phyloP scores from a whole-genome alignment of 345 rosid species.

The Dovyalis caffra region DNA sequence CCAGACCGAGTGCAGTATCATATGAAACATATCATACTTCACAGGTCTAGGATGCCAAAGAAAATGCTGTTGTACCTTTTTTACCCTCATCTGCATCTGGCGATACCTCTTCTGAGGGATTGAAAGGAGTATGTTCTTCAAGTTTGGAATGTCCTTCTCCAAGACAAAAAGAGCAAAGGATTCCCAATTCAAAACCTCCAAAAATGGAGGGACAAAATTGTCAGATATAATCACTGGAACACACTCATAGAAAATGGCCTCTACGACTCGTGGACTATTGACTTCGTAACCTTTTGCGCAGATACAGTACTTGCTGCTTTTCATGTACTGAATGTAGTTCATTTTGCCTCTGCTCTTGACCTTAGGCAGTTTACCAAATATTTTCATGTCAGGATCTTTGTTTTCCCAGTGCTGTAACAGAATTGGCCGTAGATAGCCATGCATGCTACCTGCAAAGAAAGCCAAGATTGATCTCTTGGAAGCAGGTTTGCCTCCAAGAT shows the following conservation, averaged over 20 bases:
- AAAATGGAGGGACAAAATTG: conserved; percentile 87
- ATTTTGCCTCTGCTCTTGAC: conserved; percentile 58
- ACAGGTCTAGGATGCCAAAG: conserved; percentile 84
- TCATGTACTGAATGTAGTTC: conserved; percentile 72
- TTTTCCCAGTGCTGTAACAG: conserved; percentile 74
- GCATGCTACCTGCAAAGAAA: conserved; percentile 92
- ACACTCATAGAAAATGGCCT: conserved; percentile 81
- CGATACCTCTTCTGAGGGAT: conserved; percentile 53
- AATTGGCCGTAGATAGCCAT: conserved; percentile 79
- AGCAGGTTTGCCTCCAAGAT: conserved; percentile 66
- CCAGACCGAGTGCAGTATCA: conserved; percentile 95
- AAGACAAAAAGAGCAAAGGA: conserved; percentile 75
- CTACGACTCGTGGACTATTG: conserved; percentile 91
- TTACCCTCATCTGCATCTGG: conserved; percentile 74
- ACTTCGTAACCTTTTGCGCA: conserved; percentile 95
- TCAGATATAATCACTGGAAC: conserved; percentile 93
- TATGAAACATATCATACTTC: conserved; percentile 81
- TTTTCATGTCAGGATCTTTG: conserved; percentile 86
- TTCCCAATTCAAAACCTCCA: conserved; percentile 83
- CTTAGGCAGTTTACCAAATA: conserved; percentile 59
- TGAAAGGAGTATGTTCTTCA: conserved; percentile 72
- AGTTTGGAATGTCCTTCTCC: conserved; percentile 81
- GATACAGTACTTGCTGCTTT: conserved; percentile 93
- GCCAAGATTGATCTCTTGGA: conserved; percentile 75
- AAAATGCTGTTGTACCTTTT: conserved; percentile 86